Evolutionary conservation across 768 basidiomycete species (phyloP).

Genomic region (Rhizopogon salebrosus): DNA sequence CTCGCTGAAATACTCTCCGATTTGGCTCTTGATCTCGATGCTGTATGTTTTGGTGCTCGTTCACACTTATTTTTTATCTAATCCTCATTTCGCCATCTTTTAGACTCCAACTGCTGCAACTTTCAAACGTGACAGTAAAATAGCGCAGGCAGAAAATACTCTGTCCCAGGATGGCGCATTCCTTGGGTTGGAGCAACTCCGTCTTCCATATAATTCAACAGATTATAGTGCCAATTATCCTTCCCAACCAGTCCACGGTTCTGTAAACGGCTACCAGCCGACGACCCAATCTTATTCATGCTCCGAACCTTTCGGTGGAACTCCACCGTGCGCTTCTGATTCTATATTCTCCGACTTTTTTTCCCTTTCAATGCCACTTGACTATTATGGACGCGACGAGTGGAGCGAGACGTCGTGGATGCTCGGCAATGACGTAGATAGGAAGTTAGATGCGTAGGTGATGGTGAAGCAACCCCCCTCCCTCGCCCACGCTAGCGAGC

Average conservation of each 20-base stretch:
- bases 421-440: not conserved
- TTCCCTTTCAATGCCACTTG: not conserved
- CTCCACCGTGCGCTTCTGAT: not conserved
- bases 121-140: conserved; percentile 8
- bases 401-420: not conserved
- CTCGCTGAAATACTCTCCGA: conserved; percentile 16
- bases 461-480: not conserved
- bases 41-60: conserved; percentile 18
- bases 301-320: not conserved
- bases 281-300: not conserved
- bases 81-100: not conserved
- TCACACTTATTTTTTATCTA: not conserved
- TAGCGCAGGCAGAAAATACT: not conserved
- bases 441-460: not conserved
- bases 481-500: too few species aligned
- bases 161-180: not conserved
- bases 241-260: not conserved
- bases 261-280: not conserved
- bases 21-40: conserved; percentile 21
- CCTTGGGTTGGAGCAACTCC: conserved; percentile 4
- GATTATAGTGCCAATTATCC: not conserved
- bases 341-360: not conserved
- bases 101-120: conserved; percentile 24
- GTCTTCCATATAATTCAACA: not conserved
- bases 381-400: not conserved